phyloP scores from a whole-genome alignment of 2,329 filamentous ascomycete genomes.

The Cordyceps cateniannulata region DNA sequence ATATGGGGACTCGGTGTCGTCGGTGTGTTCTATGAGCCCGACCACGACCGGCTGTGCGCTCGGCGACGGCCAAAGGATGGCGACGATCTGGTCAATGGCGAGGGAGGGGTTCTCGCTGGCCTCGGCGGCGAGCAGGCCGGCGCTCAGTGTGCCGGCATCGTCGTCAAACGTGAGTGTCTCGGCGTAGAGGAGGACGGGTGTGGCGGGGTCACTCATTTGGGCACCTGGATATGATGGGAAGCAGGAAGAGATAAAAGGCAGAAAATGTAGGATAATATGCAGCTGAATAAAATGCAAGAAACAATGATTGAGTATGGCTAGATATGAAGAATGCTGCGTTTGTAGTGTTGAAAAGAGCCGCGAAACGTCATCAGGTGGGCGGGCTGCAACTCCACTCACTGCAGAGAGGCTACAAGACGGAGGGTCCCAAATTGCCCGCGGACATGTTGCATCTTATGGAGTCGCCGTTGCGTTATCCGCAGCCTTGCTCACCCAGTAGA shows the following conservation, averaged over 20 bases:
- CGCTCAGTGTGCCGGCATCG: conserved; percentile 21
- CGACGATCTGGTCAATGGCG: conserved; percentile 23
- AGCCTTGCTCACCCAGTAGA: not conserved
- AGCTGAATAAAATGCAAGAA: not conserved
- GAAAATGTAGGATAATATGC: not conserved
- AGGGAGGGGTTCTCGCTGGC: conserved; percentile 12
- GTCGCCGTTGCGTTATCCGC: not conserved
- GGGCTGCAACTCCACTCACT: too few relatives aligned
- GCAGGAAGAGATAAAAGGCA: not conserved
- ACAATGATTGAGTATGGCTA: not conserved
- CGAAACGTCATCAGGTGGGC: not conserved
- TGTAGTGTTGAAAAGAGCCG: not conserved
- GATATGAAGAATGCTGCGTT: not conserved
- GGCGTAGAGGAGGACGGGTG: not conserved
- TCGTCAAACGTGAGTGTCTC: conserved; percentile 16
- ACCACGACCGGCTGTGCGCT: conserved; percentile 24
- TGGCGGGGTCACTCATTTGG: not conserved
- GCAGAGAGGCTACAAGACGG: not conserved
- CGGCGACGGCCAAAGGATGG: conserved; percentile 18
- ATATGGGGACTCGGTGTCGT: conserved; percentile 21
- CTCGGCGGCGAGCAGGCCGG: not conserved
- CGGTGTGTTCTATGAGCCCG: conserved; percentile 30
- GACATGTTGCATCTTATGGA: conserved; percentile 4
- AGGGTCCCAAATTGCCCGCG: not conserved
- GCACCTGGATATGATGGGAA: not conserved